Evolutionary conservation across 106 monocot genomes (phyloP), one percentile per base, ranked within the genome.

Genomic region (Platanthera guangdongensis): DNA sequence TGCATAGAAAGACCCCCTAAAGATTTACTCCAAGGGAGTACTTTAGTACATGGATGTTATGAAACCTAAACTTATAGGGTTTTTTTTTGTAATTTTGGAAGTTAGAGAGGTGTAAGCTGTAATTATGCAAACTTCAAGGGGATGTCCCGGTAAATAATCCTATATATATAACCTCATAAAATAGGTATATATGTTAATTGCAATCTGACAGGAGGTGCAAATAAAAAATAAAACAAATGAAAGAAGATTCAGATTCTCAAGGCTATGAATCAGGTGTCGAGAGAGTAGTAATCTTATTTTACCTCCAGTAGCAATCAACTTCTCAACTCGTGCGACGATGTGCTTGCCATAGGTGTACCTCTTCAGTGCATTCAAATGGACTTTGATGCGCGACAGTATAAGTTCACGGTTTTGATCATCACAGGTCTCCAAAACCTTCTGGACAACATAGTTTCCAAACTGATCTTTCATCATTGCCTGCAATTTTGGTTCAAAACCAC

Each of bases 391-490:
- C 11, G 78, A 78, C 7, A 78, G 78, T 25, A 78, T 78, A 16
- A 78, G 52, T 47, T 78, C 78, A 28, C 78, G 68, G 9, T 78
- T 50, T 16, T 71, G 53, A 71, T 78, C 78, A 78, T 70, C 30
- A 19, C 78, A 78, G 28, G 78, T 78, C 54, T 78, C 78, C 69
- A 78, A 48, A 67, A 77, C 67, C 13, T 77, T 77, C 64, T 77
- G 77, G 28, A 77, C 77, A 21, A 77, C 77, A n/a, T 77, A 77
- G 50, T 77, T 77, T 11, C 25, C 77, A 77, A 77, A 77, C 47
- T 77, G 77, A 51, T 77, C 78, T 55, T 68, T 78, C 78, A 78
- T 78, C 78, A 78, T 78, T 50, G 69, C 78, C 78, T 74, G 74
- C 22, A 10, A 69, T 50, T 8, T 47, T 9, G 21, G 2, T 50